Base-by-base conservation (phyloP, 306 rosid species). In the Hylodesmum podocarpum region DNA sequence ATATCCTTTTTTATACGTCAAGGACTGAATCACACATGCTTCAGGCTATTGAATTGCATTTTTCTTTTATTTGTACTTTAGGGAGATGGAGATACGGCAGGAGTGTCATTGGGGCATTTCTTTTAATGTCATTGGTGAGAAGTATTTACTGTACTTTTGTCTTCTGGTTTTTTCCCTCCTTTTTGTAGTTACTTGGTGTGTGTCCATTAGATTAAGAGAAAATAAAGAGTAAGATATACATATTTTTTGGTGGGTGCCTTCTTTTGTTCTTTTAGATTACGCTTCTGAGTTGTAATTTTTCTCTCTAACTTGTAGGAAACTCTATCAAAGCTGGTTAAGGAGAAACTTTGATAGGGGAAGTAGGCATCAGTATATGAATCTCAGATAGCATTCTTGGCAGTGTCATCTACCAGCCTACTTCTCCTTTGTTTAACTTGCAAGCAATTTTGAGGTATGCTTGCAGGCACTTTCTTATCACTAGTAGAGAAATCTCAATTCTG, bases 401-500 rank as follows among this genome's bases (percentile, higher is more conserved):
- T 41, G 31, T 58, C 27, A 28, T 34, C 47, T 61, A 34, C 54
- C 27, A 10, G 22, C 50, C 1, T n/a, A 22, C 22, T 43, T 80
- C 36, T 25, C 14, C 73, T 11, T 12, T 29, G 44, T 62, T 27
- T 10, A 46, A 54, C 57, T 59, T 33, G 81, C 66, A 11, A 54
- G 67, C 72, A 75, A 70, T 69, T 84, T 76, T 66, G 82, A 80
- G 46, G 40, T 66, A 47, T 28, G 70, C 64, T 28, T 4, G 65
- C 78, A 1, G 36, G 53, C 47, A 10, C n/a, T 75, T 54, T 29
- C 40, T 78, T 66, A n/a, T 27, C 19, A 14, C 21, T n/a, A 0
- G 22, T 10, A 51, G 66, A 36, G 73, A 68, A 61, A 33, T 61
- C 28, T 62, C 18, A 31, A 29, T 50, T 73, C 59, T 63, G 62